Evolutionary conservation across 2,329 filamentous ascomycete genomes (phyloP).

Genomic region (Endoconidiophora laricicola): DNA sequence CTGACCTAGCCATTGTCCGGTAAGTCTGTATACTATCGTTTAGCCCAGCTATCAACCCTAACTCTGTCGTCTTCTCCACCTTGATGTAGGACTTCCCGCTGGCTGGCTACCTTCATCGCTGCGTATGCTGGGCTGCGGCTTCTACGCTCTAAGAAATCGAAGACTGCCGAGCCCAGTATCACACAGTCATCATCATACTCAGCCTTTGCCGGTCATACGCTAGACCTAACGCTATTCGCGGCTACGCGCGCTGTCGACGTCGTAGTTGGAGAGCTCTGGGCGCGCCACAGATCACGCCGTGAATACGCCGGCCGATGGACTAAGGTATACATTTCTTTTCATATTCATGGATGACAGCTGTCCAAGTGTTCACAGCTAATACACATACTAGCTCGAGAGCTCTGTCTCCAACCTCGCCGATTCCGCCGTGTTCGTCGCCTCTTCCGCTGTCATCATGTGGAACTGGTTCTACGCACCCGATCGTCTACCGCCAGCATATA

Average conservation of each 20-base stretch:
- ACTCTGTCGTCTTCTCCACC: too few relatives aligned
- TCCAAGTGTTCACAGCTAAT: constrained; percentile 7
- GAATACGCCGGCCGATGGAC: constrained; percentile 31
- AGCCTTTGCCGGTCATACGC: constrained; percentile 32
- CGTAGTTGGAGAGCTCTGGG: constrained; percentile 49
- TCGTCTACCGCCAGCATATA: constrained; percentile 55
- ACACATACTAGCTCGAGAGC: constrained; percentile 17
- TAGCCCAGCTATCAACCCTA: too few relatives aligned
- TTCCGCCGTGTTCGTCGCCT: constrained; percentile 52
- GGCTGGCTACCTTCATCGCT: constrained; percentile 41
- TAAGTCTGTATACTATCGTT: neutral
- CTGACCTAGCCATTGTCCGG: constrained; percentile 4
- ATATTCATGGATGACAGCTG: neutral
- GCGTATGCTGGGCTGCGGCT: constrained; percentile 40
- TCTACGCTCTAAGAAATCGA: constrained; percentile 36
- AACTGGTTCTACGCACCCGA: constrained; percentile 67
- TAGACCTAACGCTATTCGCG: constrained; percentile 72
- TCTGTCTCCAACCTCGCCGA: constrained; percentile 32
- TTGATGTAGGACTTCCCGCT: constrained; percentile 20
- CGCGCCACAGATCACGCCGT: constrained; percentile 28
- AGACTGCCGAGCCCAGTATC: constrained; percentile 16
- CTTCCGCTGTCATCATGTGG: constrained; percentile 70
- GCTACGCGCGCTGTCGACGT: constrained; percentile 57
- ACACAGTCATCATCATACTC: constrained; percentile 21
- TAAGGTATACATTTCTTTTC: constrained; percentile 20